These are phyloP conservation scores for Leccinum angustisporum DNA, from an alignment of 1,284 basidiomycete genomes.

Conservation along the genomic window DNA sequence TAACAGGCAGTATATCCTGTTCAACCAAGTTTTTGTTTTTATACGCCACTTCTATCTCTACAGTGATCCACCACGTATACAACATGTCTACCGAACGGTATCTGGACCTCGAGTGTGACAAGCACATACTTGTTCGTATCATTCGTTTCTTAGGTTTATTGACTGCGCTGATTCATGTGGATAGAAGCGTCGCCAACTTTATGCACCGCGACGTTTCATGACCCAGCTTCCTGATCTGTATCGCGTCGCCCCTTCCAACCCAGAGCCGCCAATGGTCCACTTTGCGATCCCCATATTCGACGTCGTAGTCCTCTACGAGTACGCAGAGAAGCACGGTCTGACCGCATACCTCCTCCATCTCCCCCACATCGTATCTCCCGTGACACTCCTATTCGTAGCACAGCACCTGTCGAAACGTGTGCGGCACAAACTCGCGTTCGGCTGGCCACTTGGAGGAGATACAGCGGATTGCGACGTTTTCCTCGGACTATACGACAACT, in stretches of 20 bases:
- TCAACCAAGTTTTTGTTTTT: background rate
- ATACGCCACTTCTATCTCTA: background rate
- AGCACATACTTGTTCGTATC: background rate
- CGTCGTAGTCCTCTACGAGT: background rate
- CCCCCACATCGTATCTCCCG: background rate
- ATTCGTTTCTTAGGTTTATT: background rate
- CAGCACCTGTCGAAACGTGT: background rate
- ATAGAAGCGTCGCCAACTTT: background rate
- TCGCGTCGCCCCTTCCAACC: background rate
- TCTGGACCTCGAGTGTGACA: background rate
- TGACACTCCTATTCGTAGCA: background rate
- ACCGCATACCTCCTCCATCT: background rate
- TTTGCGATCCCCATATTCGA: background rate
- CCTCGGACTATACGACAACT: slow-evolving; percentile 3
- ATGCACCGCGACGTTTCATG: background rate
- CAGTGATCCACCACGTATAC: background rate
- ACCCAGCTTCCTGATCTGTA: background rate
- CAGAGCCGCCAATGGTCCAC: background rate
- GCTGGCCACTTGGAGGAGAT: background rate
- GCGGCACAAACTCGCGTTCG: background rate
- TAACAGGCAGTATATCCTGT: background rate
- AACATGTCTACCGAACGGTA: background rate
- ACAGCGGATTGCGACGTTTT: background rate
- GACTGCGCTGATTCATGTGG: background rate
- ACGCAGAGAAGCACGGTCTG: background rate